Percentiles rank a stretch among this genome's conserved stretches.
Conservation (phyloP, 768 basidiomycete species). For the Phlebiopsis flavidoalba region DNA sequence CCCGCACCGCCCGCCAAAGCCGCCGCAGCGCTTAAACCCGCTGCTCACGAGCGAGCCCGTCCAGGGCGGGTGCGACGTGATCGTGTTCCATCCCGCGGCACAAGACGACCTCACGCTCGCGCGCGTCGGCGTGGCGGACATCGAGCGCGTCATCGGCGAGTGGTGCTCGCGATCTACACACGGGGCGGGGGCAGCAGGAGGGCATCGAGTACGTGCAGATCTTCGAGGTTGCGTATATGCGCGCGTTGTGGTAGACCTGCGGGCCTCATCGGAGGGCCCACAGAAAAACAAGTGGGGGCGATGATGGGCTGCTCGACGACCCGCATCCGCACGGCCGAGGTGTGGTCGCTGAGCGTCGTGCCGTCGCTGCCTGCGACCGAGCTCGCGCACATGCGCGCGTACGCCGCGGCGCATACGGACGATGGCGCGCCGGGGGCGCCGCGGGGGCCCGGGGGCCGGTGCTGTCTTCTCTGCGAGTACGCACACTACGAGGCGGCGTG, state of each 20-base stretch:
- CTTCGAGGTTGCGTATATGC: no score
- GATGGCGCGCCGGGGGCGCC: conserved; percentile 42
- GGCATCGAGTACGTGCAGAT: conserved; percentile 83
- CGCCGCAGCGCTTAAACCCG: conserved; percentile 41
- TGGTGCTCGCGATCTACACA: conserved; percentile 69
- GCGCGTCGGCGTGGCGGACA: conserved; percentile 50
- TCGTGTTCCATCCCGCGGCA: conserved; percentile 67
- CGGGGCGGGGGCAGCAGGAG: conserved; percentile 52
- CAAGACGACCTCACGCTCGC: conserved; percentile 84
- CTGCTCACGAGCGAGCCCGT: conserved; percentile 62
- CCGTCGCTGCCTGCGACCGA: conserved; percentile 70
- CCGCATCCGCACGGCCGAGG: conserved; percentile 83
- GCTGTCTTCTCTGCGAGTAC: conserved; percentile 80
- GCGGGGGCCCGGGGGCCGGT: conserved; percentile 46
- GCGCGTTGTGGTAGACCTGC: no score
- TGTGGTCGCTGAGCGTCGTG: conserved; percentile 72
- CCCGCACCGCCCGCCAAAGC: conserved; percentile 44
- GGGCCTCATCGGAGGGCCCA: neutral
- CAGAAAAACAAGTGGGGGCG: conserved; percentile 57
- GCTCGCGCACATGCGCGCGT: conserved; percentile 48
- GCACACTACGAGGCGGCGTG: conserved; percentile 54
- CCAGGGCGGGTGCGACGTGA: conserved; percentile 81
- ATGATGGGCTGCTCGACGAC: conserved; percentile 97
- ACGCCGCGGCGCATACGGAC: conserved; percentile 31
- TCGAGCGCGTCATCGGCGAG: conserved; percentile 59